Conservation (phyloP, 1,139 yeast genomes). For the Zhuliangozyma parablackwelliae region DNA sequence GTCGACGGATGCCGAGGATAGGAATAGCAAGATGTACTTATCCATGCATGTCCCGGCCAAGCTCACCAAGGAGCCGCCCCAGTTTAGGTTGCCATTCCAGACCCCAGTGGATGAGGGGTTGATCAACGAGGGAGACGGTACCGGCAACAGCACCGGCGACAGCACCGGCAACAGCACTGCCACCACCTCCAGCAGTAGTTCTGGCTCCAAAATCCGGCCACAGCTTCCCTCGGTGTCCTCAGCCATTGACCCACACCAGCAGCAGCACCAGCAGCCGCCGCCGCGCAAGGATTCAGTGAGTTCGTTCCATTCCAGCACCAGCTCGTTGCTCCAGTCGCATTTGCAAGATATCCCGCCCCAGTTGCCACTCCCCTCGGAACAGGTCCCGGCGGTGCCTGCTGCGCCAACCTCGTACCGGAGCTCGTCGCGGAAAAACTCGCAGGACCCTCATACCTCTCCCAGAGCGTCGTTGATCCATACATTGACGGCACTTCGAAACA, state of each 20-base stretch:
- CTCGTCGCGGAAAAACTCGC: slow-evolving; percentile 33
- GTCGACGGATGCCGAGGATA: slow-evolving; percentile 4
- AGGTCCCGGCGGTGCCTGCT: slow-evolving; percentile 43
- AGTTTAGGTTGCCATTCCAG: slow-evolving; percentile 64
- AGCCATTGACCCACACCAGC: slow-evolving; percentile 20
- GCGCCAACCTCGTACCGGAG: slow-evolving; percentile 31
- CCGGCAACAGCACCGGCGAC: too few relatives aligned
- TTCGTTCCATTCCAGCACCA: slow-evolving; percentile 23
- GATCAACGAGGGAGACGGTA: too few relatives aligned
- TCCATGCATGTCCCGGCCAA: slow-evolving; percentile 21
- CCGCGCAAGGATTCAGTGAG: slow-evolving; percentile 26
- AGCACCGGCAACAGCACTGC: too few relatives aligned
- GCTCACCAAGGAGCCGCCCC: slow-evolving; percentile 35
- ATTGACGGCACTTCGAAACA: slow-evolving; percentile 38
- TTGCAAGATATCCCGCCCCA: slow-evolving; percentile 51
- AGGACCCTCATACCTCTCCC: slow-evolving; percentile 37
- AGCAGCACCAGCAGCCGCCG: background rate
- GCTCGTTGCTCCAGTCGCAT: slow-evolving; percentile 29
- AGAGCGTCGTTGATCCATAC: slow-evolving; percentile 42
- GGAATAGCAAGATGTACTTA: slow-evolving; percentile 14
- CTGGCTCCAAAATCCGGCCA: slow-evolving; percentile 3
- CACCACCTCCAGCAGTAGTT: too few relatives aligned
- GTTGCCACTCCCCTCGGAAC: slow-evolving; percentile 50
- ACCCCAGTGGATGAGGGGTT: slow-evolving; percentile 1
- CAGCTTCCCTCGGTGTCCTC: slow-evolving; percentile 13